Conservation (phyloP, 1,284 basidiomycete genomes). For the Pseudozyma sp. region DNA sequence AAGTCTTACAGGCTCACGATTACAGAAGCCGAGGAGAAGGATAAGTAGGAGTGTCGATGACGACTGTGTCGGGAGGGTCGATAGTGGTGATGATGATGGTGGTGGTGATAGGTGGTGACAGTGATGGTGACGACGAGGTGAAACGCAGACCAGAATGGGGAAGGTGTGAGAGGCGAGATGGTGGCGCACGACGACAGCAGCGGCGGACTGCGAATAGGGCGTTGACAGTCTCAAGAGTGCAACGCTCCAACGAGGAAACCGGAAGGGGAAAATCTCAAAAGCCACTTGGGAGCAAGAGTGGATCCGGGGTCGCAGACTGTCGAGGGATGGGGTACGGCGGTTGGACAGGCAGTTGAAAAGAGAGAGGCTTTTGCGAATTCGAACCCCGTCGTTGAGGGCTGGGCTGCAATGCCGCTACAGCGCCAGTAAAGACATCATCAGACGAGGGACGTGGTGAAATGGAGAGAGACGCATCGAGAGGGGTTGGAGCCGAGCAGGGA, state of each 20-base stretch:
- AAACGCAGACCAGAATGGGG: neutral
- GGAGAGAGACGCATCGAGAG: neutral
- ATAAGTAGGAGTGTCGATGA: neutral
- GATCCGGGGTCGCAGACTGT: slow-evolving; percentile 1
- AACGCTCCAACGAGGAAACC: neutral
- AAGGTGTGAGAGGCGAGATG: neutral
- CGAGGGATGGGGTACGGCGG: neutral
- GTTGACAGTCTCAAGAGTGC: neutral
- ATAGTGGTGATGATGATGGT: slow-evolving; percentile 21
- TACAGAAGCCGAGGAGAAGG: neutral
- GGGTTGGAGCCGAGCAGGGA: neutral
- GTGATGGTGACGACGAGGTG: slow-evolving; percentile 7
- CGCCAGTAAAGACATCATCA: neutral
- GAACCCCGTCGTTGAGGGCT: neutral
- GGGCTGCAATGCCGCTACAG: too few relatives aligned
- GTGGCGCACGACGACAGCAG: neutral
- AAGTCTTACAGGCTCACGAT: neutral
- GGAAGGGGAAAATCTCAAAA: slow-evolving; percentile 1
- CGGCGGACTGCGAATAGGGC: neutral
- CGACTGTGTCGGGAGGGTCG: slow-evolving; percentile 16
- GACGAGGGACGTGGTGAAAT: neutral
- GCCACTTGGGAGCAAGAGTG: neutral
- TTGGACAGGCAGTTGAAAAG: neutral
- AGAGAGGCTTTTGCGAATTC: neutral
- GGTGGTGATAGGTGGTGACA: slow-evolving; percentile 12